Base-by-base conservation (phyloP, 73 alveolate species). In the Stentor roeselii region DNA sequence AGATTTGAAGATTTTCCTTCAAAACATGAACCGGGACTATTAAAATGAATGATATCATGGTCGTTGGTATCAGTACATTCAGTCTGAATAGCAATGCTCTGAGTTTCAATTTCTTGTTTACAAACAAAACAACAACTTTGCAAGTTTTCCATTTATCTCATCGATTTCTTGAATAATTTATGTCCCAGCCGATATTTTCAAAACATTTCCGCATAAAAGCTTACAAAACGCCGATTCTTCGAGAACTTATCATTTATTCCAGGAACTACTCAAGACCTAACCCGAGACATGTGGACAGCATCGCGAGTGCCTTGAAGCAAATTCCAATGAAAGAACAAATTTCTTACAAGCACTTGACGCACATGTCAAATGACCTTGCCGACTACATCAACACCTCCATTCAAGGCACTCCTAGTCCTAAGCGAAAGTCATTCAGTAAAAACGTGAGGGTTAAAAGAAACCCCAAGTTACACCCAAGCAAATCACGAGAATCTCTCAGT, bases 151-250 rank as follows among this genome's bases (percentile, higher is more conserved):
- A n/a, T n/a, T n/a, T n/a, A n/a, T n/a, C n/a, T n/a, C n/a, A n/a
- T n/a, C n/a, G n/a, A n/a, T n/a, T n/a, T n/a, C n/a, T n/a, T n/a
- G n/a, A n/a, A n/a, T n/a, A n/a, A n/a, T n/a, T n/a, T n/a, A 50
- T 50, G 67, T 50, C 67, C 30, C 67, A 50, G 67, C 67, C 67
- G 6, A 50, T 50, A 50, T 50, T 50, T 50, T 50, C 67, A 50
- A 50, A 50, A 21, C 67, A 50, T 50, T 50, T 50, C 21, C 6
- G 67, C 6, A 50, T 50, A 11, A 50, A 50, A 50, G 67, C 67
- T 50, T 50, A 50, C 21, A 50, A 50, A 50, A 50, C 67, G 21
- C 67, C 67, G 21, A 50, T 50, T 50, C 6, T 50, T 11, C 30
- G 67, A 50, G 67, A 50, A 50, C 67, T 50, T 50, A 50, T 50